Evolutionary conservation across 2,329 filamentous ascomycete genomes (phyloP), one percentile per base, ranked within the genome.

Genomic region (Penicillium sp.): DNA sequence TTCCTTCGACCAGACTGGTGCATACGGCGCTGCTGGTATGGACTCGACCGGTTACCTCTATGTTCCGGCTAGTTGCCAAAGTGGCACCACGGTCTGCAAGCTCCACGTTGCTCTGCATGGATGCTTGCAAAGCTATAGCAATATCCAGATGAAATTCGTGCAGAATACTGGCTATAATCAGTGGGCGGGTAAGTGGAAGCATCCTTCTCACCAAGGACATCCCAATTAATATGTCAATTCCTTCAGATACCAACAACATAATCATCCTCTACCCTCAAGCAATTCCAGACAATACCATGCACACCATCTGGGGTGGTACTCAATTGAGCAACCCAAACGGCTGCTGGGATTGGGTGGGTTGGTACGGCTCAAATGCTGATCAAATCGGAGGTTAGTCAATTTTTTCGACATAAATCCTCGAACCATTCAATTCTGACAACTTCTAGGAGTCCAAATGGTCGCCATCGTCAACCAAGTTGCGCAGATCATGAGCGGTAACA

Each of bases 41-140:
- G 61, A 55, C 20, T 53, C 38, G 5, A 61, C 47, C 3, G 63
- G 61, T 5, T 67, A 62, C 53, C 39, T 66, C 4, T 63, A 67
- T 52, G 54, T 66, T 11, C 62, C 65, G 17, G 35, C 34, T 2
- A 39, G 38, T 6, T 66, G 63, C 39, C 31, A 60, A 15, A 37
- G 45, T 15, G 54, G 51, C 1, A 53, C 45, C 1, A 63, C 34
- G n/a, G 52, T 60, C 17, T 67, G 65, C 38, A 59, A 43, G 4
- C 57, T 65, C 1, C 63, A 65, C 55, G 63, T 67, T 51, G 57
- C 59, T 17, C 28, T 67, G 20, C 63, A 66, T 58, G 63, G 63
- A 38, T 64, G 63, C 39, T 43, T 54, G 28, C 57, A 62, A 50
- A 57, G 53, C 39, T 57, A 61, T 20, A 58, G 54, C 25, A 50